Evolutionary conservation across 2,329 filamentous ascomycete species (phyloP), one percentile per base, ranked within the genome.

Genomic region (Talaromyces verruculosus): DNA sequence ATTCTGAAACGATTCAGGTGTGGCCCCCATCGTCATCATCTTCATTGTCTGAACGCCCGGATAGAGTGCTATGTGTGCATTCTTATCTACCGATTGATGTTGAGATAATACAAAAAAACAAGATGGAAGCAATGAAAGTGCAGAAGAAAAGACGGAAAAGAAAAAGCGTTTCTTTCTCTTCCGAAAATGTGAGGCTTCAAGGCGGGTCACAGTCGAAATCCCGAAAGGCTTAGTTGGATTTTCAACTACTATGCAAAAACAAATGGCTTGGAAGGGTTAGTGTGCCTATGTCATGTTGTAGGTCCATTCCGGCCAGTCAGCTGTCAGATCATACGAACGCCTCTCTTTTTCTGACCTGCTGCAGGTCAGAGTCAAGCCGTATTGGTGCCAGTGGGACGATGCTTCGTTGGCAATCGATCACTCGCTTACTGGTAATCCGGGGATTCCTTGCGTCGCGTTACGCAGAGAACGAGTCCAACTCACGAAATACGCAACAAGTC

Each of bases 341-440:
- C 17, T 39, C 33, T 39, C 33, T 22, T 39, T 37, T 55, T 22
- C n/a, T n/a, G 51, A 57, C 19, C 59, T 61, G 59, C 41, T 61
- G 59, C 60, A 62, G 41, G 19, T 43, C 57, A 43, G 57, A 30
- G 22, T 60, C 37, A 43, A 25, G 58, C 22, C 39, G 41, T 61
- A 61, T 61, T 41, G 58, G 37, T 25, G 45, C 25, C 47, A 64
- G 49, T 64, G 63, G 55, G 55, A 64, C 55, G 30, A 47, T 68
- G 70, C 68, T 73, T 70, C 61, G 71, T 68, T 73, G 72, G 69
- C 72, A 70, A 67, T 65, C 66, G 64, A 63, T 68, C 65, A 72
- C 70, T 73, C 67, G 71, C 67, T 69, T 65, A 58, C 41, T 51
- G 53, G 53, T 25, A 37, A 25, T 57, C 53, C n/a, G 53, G 67